These are phyloP conservation scores for Beauveria sp. DNA, from an alignment of 2,329 filamentous ascomycete genomes.

Conservation along the genomic window DNA sequence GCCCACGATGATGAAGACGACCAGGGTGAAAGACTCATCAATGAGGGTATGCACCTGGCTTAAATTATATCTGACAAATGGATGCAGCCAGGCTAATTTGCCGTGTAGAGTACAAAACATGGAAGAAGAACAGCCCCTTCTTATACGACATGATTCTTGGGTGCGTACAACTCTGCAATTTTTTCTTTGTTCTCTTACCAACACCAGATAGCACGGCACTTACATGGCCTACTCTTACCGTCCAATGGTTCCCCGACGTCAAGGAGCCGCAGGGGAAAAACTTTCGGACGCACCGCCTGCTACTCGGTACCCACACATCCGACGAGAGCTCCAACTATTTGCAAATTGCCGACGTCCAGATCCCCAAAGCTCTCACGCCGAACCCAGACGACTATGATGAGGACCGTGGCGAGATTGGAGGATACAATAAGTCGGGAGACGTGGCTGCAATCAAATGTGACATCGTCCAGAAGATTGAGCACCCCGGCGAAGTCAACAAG, in stretches of 20 bases:
- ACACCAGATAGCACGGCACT: constrained; percentile 62
- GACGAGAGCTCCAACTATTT: constrained; percentile 81
- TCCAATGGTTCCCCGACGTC: constrained; percentile 96
- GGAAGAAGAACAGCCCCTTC: constrained; percentile 99
- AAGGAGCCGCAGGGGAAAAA: constrained; percentile 82
- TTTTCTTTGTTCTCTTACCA: not conserved
- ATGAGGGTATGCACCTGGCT: constrained; percentile 60
- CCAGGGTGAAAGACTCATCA: constrained; percentile 79
- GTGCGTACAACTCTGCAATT: constrained; percentile 30
- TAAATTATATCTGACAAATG: too few species aligned
- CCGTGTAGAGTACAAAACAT: constrained; percentile 86
- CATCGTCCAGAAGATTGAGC: constrained; percentile 91
- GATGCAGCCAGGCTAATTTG: constrained; percentile 1
- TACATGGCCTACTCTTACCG: constrained; percentile 94
- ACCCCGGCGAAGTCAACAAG: constrained; percentile 96
- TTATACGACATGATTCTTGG: constrained; percentile 96
- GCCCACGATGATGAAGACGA: constrained; percentile 62
- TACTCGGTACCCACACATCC: constrained; percentile 92
- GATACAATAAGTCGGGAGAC: constrained; percentile 71
- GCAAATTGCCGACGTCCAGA: constrained; percentile 88
- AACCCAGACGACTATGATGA: constrained; percentile 86
- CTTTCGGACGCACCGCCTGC: constrained; percentile 76
- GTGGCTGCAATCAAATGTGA: constrained; percentile 74
- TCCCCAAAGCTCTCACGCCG: constrained; percentile 69
- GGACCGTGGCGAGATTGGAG: constrained; percentile 85